These are phyloP conservation scores for Neofusicoccum parvum DNA, from an alignment of 2,329 filamentous ascomycete species.

Conservation along the genomic window DNA sequence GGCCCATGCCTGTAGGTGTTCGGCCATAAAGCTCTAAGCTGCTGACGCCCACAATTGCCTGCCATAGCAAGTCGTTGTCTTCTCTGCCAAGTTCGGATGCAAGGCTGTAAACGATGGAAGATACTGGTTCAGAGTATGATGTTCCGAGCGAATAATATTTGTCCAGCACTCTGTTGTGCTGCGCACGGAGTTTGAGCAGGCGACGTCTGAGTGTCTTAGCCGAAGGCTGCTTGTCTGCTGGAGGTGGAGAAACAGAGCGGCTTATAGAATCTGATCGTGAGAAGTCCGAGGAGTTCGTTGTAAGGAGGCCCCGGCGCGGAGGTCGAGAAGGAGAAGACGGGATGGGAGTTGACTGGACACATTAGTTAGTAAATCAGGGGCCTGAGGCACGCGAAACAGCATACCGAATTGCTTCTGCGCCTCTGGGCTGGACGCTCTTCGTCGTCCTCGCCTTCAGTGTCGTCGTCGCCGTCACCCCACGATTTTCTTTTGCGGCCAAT, in stretches of 20 bases:
- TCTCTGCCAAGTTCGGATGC: conserved; percentile 93
- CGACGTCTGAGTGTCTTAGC: conserved; percentile 71
- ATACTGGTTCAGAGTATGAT: conserved; percentile 92
- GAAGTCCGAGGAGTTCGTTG: conserved; percentile 41
- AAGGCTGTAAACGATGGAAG: conserved; percentile 90
- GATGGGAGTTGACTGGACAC: conserved; percentile 64
- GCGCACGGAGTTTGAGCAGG: conserved; percentile 72
- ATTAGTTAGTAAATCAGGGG: background rate
- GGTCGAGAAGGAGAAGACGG: conserved; percentile 67
- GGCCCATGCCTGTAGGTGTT: conserved; percentile 75
- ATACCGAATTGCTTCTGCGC: conserved; percentile 84
- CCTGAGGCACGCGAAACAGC: conserved; percentile 40
- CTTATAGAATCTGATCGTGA: conserved; percentile 43
- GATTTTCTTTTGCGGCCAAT: conserved; percentile 44
- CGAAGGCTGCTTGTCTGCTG: conserved; percentile 61
- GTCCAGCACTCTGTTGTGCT: conserved; percentile 75
- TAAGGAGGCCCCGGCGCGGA: conserved; percentile 58
- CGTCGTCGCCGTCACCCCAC: conserved; percentile 62
- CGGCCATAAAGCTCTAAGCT: conserved; percentile 90
- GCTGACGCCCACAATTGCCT: conserved; percentile 92
- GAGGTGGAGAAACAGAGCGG: conserved; percentile 37
- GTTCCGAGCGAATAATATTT: conserved; percentile 85
- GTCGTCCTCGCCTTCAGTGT: conserved; percentile 64
- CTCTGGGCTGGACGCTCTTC: conserved; percentile 76
- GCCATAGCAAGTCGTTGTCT: conserved; percentile 95